Conservation (phyloP, 352 stramenopile genomes). For the Pythium rishiriense region DNA sequence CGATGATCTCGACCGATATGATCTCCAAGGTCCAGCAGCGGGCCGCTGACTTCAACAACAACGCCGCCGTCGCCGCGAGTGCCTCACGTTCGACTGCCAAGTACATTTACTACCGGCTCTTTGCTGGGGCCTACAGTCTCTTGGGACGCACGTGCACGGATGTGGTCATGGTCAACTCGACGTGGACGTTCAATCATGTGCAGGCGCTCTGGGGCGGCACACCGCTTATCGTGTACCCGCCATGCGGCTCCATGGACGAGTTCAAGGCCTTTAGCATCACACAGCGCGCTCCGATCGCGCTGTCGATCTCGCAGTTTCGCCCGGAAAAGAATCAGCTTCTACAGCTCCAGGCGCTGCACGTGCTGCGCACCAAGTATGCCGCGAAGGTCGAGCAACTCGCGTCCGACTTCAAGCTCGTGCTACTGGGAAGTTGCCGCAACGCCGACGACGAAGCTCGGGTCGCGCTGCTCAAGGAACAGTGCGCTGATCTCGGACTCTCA, state of each 20-base stretch:
- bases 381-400: constrained; percentile 8
- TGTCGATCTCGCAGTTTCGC: constrained; percentile 98
- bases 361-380: constrained; percentile 56
- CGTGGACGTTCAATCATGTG: constrained; percentile 98
- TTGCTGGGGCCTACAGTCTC: constrained; percentile 92
- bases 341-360: constrained; percentile 91
- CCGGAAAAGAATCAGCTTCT: constrained; percentile 98
- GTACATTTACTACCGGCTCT: constrained; percentile 95
- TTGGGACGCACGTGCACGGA: constrained; percentile 83
- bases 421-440: constrained; percentile 96
- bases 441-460: constrained; percentile 92
- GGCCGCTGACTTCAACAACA: constrained; percentile 94
- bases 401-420: constrained; percentile 87
- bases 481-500: constrained; percentile 70
- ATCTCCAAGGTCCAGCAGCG: constrained; percentile 92
- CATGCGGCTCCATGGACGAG: constrained; percentile 90
- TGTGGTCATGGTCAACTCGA: constrained; percentile 97
- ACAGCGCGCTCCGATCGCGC: constrained; percentile 70
- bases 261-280: constrained; percentile 68
- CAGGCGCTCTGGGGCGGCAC: constrained; percentile 87
- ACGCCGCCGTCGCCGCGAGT: constrained; percentile 76
- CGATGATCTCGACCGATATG: constrained; percentile 99
- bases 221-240: constrained; percentile 92
- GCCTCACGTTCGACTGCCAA: constrained; percentile 89
- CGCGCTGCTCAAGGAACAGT: constrained; percentile 78